A percentile compares a stretch with the other conserved stretches of the same genome.
phyloP scores from a whole-genome alignment of 2,329 filamentous ascomycete species.

The Colletotrichum godetiae region DNA sequence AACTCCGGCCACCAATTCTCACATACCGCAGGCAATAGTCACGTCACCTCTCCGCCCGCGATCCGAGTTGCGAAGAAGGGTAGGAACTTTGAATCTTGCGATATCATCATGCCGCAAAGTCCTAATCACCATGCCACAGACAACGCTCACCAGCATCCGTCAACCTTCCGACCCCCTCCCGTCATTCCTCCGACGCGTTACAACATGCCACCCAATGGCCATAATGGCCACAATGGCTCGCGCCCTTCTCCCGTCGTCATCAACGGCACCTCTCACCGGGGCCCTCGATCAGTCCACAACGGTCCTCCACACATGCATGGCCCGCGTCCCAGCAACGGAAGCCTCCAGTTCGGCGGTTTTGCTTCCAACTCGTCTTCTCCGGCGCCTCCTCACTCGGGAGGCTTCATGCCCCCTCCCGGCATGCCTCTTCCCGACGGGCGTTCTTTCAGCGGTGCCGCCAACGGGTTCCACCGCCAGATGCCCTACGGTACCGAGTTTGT shows the following conservation, averaged over 20 bases:
- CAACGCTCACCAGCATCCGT: not conserved
- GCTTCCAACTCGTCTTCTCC: conserved; percentile 70
- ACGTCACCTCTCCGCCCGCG: not conserved
- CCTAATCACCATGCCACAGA: conserved; percentile 15
- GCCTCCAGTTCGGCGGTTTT: conserved; percentile 67
- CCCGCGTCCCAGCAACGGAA: conserved; percentile 64
- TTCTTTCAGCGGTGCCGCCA: conserved; percentile 44
- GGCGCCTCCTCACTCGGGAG: conserved; percentile 59
- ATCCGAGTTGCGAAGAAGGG: not conserved
- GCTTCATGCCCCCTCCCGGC: conserved; percentile 61
- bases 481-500: conserved; percentile 50
- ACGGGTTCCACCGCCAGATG: conserved; percentile 52
- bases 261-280: conserved; percentile 48
- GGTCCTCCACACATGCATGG: conserved; percentile 58
- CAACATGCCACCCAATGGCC: conserved; percentile 48
- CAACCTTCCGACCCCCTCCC: conserved; percentile 43
- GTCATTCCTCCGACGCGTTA: conserved; percentile 50
- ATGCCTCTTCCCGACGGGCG: conserved; percentile 48
- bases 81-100: not conserved
- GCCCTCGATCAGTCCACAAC: conserved; percentile 47
- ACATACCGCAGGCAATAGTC: not conserved
- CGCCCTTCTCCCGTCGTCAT: conserved; percentile 43
- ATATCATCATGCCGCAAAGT: not conserved
- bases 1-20: not conserved
- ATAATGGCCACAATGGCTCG: conserved; percentile 39